These are phyloP conservation scores for Bacidia gigantensis DNA, from an alignment of 495 filamentous ascomycete species.

Conservation along the genomic window DNA sequence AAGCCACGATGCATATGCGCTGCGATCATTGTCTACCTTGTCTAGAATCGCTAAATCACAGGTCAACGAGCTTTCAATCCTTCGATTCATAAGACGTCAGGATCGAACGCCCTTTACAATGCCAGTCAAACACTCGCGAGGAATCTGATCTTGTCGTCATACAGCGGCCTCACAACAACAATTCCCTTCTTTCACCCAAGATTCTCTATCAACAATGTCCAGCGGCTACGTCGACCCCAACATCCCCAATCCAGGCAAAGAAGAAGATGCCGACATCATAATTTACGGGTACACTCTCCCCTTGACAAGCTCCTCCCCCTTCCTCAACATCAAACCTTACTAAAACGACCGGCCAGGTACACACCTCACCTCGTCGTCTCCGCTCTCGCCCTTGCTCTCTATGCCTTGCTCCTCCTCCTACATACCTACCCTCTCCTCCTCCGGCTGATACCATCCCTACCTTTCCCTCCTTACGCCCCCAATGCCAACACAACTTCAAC, in stretches of 20 bases:
- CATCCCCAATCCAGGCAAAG: constrained; percentile 7
- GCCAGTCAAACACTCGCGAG: too few relatives aligned
- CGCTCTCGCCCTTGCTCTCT: background rate
- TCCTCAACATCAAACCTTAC: background rate
- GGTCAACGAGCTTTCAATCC: too few relatives aligned
- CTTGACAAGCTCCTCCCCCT: background rate
- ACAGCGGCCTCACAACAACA: too few relatives aligned
- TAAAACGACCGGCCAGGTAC: background rate
- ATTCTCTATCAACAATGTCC: background rate
- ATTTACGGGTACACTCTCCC: constrained; percentile 12
- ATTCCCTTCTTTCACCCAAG: too few relatives aligned
- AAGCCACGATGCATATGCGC: too few relatives aligned
- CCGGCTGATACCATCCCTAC: background rate
- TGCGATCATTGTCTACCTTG: too few relatives aligned
- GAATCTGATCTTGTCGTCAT: too few relatives aligned
- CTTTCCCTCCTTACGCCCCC: background rate
- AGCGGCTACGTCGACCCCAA: constrained; percentile 11
- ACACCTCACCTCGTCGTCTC: background rate
- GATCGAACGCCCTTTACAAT: too few relatives aligned
- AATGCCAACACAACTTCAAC: background rate
- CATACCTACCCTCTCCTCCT: background rate
- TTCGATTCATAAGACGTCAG: too few relatives aligned
- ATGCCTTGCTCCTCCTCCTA: background rate
- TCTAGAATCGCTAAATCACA: too few relatives aligned
- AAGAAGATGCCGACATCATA: constrained; percentile 9